These are phyloP conservation scores for Sergeia podlipaevii DNA, from an alignment of 208 protist species.

Conservation along the genomic window DNA sequence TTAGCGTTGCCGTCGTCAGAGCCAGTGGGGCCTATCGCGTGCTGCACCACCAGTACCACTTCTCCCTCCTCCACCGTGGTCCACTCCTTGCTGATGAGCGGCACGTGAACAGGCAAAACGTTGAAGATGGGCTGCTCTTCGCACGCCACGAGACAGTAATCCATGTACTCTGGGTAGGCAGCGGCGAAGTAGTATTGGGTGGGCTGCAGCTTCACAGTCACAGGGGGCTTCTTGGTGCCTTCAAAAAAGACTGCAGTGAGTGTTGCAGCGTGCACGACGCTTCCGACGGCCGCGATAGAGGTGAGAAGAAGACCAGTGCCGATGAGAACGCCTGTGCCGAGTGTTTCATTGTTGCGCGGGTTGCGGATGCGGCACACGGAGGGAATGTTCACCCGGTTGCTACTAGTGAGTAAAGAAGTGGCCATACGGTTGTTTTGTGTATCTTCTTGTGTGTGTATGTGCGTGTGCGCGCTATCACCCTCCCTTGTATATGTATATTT, in stretches of 20 bases:
- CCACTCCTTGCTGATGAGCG: constrained; percentile 72
- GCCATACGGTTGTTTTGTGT: constrained; percentile 17
- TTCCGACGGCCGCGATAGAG: constrained; percentile 29
- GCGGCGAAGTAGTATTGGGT: constrained; percentile 71
- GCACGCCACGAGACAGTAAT: constrained; percentile 89
- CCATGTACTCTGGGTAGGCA: constrained; percentile 80
- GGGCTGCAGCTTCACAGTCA: constrained; percentile 68
- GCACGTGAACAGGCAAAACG: constrained; percentile 66
- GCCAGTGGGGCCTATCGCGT: no score
- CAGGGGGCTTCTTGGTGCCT: constrained; percentile 73
- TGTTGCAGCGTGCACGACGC: constrained; percentile 20
- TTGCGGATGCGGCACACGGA: constrained; percentile 81
- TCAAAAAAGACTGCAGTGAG: constrained; percentile 87
- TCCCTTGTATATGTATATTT: no score
- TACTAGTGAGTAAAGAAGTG: constrained; percentile 44
- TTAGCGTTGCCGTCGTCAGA: constrained; percentile 7
- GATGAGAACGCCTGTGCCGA: constrained; percentile 13
- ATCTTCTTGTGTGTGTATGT: constrained; percentile 1
- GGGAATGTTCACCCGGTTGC: constrained; percentile 82
- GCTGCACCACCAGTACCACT: constrained; percentile 82
- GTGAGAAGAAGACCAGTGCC: constrained; percentile 81
- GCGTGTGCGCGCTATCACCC: no score
- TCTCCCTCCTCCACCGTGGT: constrained; percentile 76
- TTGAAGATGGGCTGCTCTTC: constrained; percentile 67
- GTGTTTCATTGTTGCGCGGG: constrained; percentile 16